Conservation (phyloP, 768 basidiomycete genomes). For the Antrodiella citrinella region DNA sequence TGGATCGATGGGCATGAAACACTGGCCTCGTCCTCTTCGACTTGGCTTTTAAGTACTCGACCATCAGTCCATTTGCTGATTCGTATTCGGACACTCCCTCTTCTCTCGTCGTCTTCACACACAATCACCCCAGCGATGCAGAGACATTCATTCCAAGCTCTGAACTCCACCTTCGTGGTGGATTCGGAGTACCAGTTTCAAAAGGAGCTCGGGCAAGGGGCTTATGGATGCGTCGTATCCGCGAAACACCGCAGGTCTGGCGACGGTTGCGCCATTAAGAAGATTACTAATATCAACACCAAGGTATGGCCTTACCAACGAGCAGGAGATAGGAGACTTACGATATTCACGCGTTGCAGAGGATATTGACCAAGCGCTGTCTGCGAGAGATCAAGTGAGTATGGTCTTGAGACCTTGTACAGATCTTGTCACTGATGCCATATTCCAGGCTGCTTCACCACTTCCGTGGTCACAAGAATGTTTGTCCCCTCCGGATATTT, state of each 20-base stretch:
- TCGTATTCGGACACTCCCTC: background rate
- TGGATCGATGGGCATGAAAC: background rate
- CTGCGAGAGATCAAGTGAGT: conserved; percentile 86
- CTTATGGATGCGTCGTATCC: conserved; percentile 87
- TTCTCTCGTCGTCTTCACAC: background rate
- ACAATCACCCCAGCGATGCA: conserved; percentile 47
- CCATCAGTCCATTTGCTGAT: conserved; percentile 2
- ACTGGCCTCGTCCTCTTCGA: background rate
- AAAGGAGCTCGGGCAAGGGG: conserved; percentile 95
- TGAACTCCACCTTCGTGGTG: conserved; percentile 83
- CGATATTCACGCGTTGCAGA: conserved; percentile 31
- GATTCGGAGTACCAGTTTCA: conserved; percentile 88
- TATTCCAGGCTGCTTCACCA: conserved; percentile 76
- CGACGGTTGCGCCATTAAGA: conserved; percentile 92
- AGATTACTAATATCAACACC: conserved; percentile 90
- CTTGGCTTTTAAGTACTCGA: background rate
- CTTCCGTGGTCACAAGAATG: conserved; percentile 99
- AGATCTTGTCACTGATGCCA: conserved; percentile 11
- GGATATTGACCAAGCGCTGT: conserved; percentile 95
- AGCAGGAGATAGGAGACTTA: background rate
- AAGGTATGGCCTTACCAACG: conserved; percentile 41
- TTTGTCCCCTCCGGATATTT: conserved; percentile 28
- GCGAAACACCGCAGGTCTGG: conserved; percentile 78
- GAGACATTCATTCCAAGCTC: conserved; percentile 71
- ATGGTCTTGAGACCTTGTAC: background rate